Evolutionary conservation across 2,329 filamentous ascomycete genomes (phyloP).

Genomic region (Bertia moriformis): DNA sequence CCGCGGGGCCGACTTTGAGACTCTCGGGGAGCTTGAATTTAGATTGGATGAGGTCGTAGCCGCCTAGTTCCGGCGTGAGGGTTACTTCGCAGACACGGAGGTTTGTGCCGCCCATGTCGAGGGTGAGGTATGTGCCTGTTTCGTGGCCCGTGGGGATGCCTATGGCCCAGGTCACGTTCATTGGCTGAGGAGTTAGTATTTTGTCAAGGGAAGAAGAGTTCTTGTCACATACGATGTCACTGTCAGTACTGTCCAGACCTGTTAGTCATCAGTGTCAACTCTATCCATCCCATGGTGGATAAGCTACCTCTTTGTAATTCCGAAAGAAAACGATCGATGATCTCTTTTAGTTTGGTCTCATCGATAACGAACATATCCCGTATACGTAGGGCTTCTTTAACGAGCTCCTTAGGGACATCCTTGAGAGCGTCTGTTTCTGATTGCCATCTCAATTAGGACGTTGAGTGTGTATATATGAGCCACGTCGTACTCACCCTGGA

Average conservation of each 20-base stretch:
- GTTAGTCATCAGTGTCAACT: slow-evolving; percentile 3
- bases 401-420: too few relatives aligned
- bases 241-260: slow-evolving; percentile 37
- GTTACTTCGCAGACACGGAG: slow-evolving; percentile 55
- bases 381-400: too few relatives aligned
- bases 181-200: slow-evolving; percentile 28
- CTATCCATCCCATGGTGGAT: background rate
- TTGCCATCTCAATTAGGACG: too few relatives aligned
- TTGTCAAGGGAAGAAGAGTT: background rate
- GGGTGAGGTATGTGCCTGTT: slow-evolving; percentile 43
- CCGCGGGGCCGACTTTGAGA: slow-evolving; percentile 41
- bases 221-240: slow-evolving; percentile 50
- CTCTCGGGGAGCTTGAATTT: slow-evolving; percentile 51
- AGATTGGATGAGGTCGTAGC: slow-evolving; percentile 45
- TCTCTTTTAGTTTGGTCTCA: background rate
- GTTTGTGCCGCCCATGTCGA: slow-evolving; percentile 56
- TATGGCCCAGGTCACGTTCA: slow-evolving; percentile 55
- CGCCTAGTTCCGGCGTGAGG: slow-evolving; percentile 50
- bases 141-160: slow-evolving; percentile 45
- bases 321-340: background rate
- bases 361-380: too few relatives aligned
- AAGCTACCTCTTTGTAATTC: background rate
- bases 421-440: too few relatives aligned
- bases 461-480: too few relatives aligned
- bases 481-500: too few relatives aligned